These are phyloP conservation scores for Trichophyton mentagrophytes DNA, from an alignment of 2,329 filamentous ascomycete genomes.

Conservation along the genomic window DNA sequence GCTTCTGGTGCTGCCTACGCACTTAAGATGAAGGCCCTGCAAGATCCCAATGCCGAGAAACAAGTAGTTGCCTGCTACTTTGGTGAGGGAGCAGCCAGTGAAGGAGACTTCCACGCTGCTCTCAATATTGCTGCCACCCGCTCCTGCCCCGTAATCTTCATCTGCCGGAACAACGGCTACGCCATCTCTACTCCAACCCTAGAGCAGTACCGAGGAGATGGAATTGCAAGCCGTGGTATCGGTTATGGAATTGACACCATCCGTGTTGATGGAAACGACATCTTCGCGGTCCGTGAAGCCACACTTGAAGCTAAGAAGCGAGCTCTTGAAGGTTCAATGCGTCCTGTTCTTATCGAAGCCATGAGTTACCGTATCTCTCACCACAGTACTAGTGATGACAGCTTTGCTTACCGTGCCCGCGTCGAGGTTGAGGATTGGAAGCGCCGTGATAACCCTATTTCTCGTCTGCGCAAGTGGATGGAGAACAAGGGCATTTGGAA, in stretches of 20 bases:
- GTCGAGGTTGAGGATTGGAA: slow-evolving; percentile 96
- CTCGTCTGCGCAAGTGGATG: slow-evolving; percentile 77
- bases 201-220: slow-evolving; percentile 84
- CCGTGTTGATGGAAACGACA: slow-evolving; percentile 85
- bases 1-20: slow-evolving; percentile 79
- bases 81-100: slow-evolving; percentile 77
- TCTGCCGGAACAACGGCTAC: slow-evolving; percentile 87
- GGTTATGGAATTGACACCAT: slow-evolving; percentile 94
- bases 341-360: slow-evolving; percentile 77
- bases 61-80: slow-evolving; percentile 74
- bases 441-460: slow-evolving; percentile 75
- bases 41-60: slow-evolving; percentile 54
- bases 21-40: slow-evolving; percentile 63
- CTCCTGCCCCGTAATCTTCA: slow-evolving; percentile 75
- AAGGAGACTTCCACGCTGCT: slow-evolving; percentile 85
- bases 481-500: slow-evolving; percentile 74
- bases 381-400: slow-evolving; percentile 93
- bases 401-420: slow-evolving; percentile 84
- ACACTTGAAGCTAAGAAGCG: slow-evolving; percentile 64
- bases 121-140: slow-evolving; percentile 83
- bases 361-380: slow-evolving; percentile 98
- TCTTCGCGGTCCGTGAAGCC: slow-evolving; percentile 74
- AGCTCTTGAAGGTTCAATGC: slow-evolving; percentile 67
- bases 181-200: slow-evolving; percentile 81
- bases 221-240: slow-evolving; percentile 72